Percentiles rank a stretch among this genome's conserved stretches.
These are phyloP conservation scores for Ganoderma sp. DNA, from an alignment of 1,284 basidiomycete genomes.

Conservation along the genomic window DNA sequence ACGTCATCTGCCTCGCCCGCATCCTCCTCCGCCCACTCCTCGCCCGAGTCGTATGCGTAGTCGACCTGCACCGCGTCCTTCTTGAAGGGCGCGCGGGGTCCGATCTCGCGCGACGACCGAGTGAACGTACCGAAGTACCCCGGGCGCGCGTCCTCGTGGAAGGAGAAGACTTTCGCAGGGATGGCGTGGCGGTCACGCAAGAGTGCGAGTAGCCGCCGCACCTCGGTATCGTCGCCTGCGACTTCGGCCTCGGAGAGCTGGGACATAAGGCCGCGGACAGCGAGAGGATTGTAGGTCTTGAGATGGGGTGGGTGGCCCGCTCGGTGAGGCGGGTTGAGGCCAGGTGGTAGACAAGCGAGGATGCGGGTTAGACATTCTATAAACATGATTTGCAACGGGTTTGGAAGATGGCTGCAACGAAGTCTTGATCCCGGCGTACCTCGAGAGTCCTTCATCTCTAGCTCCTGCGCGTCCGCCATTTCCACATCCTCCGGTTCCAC, in stretches of 20 bases:
- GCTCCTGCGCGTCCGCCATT: constrained; percentile 15
- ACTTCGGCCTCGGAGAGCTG: constrained; percentile 80
- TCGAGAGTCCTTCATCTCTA: constrained; percentile 43
- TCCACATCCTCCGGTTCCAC: constrained; percentile 23
- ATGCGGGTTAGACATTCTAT: constrained; percentile 52
- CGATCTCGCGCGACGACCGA: constrained; percentile 69
- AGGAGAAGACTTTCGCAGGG: constrained; percentile 77
- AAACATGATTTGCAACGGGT: background rate
- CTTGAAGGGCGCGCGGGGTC: constrained; percentile 76
- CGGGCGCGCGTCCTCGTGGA: constrained; percentile 77
- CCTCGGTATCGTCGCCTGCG: constrained; percentile 65
- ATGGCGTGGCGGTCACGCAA: constrained; percentile 65
- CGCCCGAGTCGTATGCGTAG: constrained; percentile 85
- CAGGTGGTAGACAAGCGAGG: constrained; percentile 45
- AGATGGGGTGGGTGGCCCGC: constrained; percentile 35
- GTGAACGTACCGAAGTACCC: constrained; percentile 91
- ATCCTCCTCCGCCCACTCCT: constrained; percentile 82
- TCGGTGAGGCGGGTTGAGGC: constrained; percentile 40
- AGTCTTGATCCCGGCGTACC: constrained; percentile 40
- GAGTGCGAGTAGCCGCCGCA: constrained; percentile 58
- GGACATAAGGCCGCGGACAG: constrained; percentile 63
- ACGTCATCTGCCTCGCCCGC: constrained; percentile 77
- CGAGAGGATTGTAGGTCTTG: constrained; percentile 44
- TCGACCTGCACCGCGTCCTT: constrained; percentile 74
- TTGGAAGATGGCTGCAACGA: background rate